phyloP scores from a whole-genome alignment of 805 yeast species.

The Metschnikowia borealis region DNA sequence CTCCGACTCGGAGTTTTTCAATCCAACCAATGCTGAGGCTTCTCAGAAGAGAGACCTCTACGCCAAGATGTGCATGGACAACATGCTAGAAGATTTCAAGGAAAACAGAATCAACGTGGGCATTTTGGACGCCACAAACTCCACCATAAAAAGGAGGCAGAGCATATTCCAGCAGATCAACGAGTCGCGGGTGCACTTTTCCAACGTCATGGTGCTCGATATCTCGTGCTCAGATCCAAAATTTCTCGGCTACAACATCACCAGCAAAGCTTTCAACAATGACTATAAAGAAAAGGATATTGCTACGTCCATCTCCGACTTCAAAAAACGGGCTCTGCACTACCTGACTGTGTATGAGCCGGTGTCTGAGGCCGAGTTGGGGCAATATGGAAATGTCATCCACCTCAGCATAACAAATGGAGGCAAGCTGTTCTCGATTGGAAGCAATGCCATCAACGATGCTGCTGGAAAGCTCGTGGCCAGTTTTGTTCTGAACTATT shows the following conservation, averaged over 20 bases:
- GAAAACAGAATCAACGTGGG: conserved; percentile 29
- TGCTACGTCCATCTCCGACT: conserved; percentile 53
- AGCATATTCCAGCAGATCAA: conserved; percentile 27
- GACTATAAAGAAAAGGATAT: conserved; percentile 56
- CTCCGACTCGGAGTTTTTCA: conserved; percentile 35
- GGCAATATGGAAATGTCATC: conserved; percentile 7
- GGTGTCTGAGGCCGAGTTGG: conserved; percentile 11
- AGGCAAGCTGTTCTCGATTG: conserved; percentile 6
- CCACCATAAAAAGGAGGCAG: conserved; percentile 32
- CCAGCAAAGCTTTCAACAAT: conserved; percentile 56
- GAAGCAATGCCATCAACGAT: neutral
- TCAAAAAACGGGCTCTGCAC: conserved; percentile 50
- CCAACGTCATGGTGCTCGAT: conserved; percentile 52
- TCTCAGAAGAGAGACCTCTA: conserved; percentile 31
- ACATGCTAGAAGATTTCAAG: conserved; percentile 29
- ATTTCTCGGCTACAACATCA: conserved; percentile 56
- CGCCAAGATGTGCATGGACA: conserved; percentile 32
- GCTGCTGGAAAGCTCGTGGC: conserved; percentile 10
- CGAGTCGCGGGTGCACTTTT: conserved; percentile 18
- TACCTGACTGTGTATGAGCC: conserved; percentile 37
- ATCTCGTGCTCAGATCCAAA: conserved; percentile 52
- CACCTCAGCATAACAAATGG: conserved; percentile 13
- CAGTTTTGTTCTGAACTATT: conserved; percentile 14
- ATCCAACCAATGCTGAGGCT: conserved; percentile 31
- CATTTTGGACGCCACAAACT: conserved; percentile 42